Base-by-base conservation (phyloP, 306 rosid genomes). In the Erythrophleum fordii region DNA sequence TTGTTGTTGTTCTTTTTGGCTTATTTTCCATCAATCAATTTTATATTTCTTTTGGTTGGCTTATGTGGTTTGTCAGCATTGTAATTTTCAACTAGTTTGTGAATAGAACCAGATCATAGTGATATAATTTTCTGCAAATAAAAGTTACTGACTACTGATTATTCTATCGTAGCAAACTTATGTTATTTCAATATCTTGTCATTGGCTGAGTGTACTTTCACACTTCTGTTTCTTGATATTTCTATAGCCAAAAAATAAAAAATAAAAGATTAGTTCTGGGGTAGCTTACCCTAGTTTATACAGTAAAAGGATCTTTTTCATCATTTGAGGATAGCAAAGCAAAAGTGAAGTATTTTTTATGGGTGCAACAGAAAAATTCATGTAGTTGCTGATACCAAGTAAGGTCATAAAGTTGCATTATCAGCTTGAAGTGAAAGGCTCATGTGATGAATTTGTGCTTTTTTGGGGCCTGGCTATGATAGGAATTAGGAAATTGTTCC, bases 401-500 rank as follows among this genome's bases (percentile, higher is more conserved):
- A 72, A 48, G 75, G 44, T 71, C 59, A 75, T 44, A 51, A 80
- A 65, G 22, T 31, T 20, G 79, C 68, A 80, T 34, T 80, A 75
- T 75, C 69, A 8, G 66, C 25, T 76, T 70, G 42, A 4, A 44
- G 81, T 84, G 73, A 76, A 84, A 76, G 79, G 61, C 23, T 55
- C 59, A 73, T 76, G 67, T 69, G 74, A 72, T 75, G 69, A 81
- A 22, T 41, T 0, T 72, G 53, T 42, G 45, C 44, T 76, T 75
- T 70, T 25, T 53, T 52, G 60, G 78, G 49, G 76, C 51, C 59
- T 71, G 61, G 62, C 71, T 55, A 72, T 69, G 75, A 80, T 70
- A 78, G 69, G 48, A 22, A 58, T 81, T 75, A 60, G 67, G 78
- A 69, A 86, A 29, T 51, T 44, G 65, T 58, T 77, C 76, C 60